Percentiles rank a stretch among this genome's conserved stretches.
Conservation (phyloP, 2,329 filamentous ascomycete genomes). For the Trichoderma citrinoviride region DNA sequence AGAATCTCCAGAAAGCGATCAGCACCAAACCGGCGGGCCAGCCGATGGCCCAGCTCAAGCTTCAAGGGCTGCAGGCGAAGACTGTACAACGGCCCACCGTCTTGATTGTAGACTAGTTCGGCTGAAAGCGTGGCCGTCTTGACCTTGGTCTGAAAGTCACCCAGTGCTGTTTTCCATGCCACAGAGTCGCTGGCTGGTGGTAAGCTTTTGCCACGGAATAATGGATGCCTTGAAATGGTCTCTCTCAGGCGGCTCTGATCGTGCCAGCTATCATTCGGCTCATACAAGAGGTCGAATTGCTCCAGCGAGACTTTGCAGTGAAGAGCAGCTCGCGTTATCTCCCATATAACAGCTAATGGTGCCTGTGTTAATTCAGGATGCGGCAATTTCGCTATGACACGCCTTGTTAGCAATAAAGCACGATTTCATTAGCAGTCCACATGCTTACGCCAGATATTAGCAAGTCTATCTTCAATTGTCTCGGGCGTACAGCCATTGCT, state of each 20-base stretch:
- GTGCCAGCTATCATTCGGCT: constrained; percentile 38
- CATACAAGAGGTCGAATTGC: constrained; percentile 37
- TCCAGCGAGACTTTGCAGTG: constrained; percentile 45
- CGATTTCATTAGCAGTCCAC: neutral
- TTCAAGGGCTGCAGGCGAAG: constrained; percentile 49
- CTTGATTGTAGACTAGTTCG: constrained; percentile 39
- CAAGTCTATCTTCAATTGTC: constrained; percentile 31
- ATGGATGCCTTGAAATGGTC: constrained; percentile 38
- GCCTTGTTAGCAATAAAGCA: neutral
- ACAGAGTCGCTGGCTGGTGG: constrained; percentile 45
- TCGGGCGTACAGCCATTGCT: neutral
- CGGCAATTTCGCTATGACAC: constrained; percentile 39
- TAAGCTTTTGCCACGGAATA: constrained; percentile 45
- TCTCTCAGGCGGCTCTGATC: constrained; percentile 46
- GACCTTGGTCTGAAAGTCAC: constrained; percentile 35
- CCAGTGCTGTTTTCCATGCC: constrained; percentile 47
- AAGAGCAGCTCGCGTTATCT: constrained; percentile 47
- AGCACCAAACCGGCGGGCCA: constrained; percentile 54
- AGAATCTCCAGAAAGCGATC: constrained; percentile 58
- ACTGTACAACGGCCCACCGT: constrained; percentile 42
- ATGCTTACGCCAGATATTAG: constrained; percentile 42
- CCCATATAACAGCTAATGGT: constrained; percentile 52
- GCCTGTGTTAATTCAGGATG: constrained; percentile 40
- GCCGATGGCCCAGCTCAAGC: constrained; percentile 50
- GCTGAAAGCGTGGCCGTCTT: constrained; percentile 46